These are phyloP conservation scores for Candida anutae DNA, from an alignment of 1,139 yeast species.

Conservation along the genomic window DNA sequence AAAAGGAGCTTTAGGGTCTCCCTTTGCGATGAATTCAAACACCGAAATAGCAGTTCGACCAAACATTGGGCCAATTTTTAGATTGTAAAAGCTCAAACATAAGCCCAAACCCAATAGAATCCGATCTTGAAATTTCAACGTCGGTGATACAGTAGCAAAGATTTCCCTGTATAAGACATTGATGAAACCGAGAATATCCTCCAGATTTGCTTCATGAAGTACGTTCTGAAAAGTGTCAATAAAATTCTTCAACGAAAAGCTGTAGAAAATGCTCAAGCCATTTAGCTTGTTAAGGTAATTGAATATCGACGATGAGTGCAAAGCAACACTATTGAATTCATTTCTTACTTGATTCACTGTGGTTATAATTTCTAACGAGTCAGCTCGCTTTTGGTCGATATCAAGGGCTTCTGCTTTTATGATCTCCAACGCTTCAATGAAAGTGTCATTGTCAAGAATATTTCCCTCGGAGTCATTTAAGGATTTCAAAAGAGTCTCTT, in stretches of 20 bases:
- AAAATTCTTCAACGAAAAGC: slow-evolving; percentile 47
- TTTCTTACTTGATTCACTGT: slow-evolving; percentile 43
- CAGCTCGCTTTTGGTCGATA: slow-evolving; percentile 46
- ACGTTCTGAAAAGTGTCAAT: slow-evolving; percentile 32
- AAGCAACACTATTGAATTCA: slow-evolving; percentile 47
- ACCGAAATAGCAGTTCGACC: slow-evolving; percentile 8
- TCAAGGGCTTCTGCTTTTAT: slow-evolving; percentile 57
- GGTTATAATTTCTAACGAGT: slow-evolving; percentile 46
- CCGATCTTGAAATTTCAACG: slow-evolving; percentile 45
- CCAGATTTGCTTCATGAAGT: slow-evolving; percentile 14
- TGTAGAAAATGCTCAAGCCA: slow-evolving; percentile 43
- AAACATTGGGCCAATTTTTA: slow-evolving; percentile 21
- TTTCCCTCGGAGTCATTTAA: slow-evolving; percentile 53
- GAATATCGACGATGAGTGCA: slow-evolving; percentile 45
- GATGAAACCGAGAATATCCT: slow-evolving; percentile 3
- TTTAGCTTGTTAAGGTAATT: slow-evolving; percentile 36
- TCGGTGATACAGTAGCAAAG: slow-evolving; percentile 38
- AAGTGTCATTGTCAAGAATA: slow-evolving; percentile 58
- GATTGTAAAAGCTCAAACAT: slow-evolving; percentile 17
- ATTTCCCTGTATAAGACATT: slow-evolving; percentile 32
- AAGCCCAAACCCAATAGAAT: slow-evolving; percentile 37
- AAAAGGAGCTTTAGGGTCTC: slow-evolving; percentile 1
- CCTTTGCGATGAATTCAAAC: slow-evolving; percentile 3
- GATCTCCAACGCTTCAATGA: slow-evolving; percentile 53
- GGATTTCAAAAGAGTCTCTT: slow-evolving; percentile 51